Base-by-base conservation (phyloP, 805 yeast species). In the Wickerhamomyces subpelliculosus region DNA sequence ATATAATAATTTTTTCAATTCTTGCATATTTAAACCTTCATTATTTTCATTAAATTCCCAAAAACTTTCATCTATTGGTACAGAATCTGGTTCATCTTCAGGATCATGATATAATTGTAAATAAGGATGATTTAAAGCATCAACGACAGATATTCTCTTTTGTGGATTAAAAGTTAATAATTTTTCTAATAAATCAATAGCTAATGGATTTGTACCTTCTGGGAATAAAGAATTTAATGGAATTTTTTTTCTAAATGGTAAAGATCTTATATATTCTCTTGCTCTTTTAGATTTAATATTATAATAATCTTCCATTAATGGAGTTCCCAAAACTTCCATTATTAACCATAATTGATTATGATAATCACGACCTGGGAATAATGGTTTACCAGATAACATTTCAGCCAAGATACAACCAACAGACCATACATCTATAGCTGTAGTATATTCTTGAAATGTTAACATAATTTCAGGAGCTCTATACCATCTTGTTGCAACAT, bases 401-500 rank as follows among this genome's bases (percentile, higher is more conserved):
- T 84, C 93, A 0, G 84, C 89, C 24, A 84, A 52, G 25, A 84
- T 80, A 53, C 90, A 83, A 0, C 90, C 93, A 29, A 81, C 78
- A 0, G 87, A 78, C 93, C 93, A 84, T 13, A 83, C 67, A 53
- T 84, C 93, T 42, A 84, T 80, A 1, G 88, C 85, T 8, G 81
- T 76, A 2, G 89, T 73, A 47, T 84, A 84, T 49, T 79, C 80
- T 29, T 84, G 78, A 42, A 74, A 70, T 1, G 85, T 75, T 21
- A 84, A 60, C 90, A 84, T 84, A 40, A 84, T 80, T 56, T 84
- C 93, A 0, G 90, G 90, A 0, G 90, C 90, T 37, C 93, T 63
- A 55, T 84, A 84, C 90, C 90, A 84, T 49, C 93, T 65, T 8
- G 93, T 84, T 3, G 90, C 90, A 4, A 84, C 93, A 47, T 84